These are phyloP conservation scores for Flammula alnicola DNA, from an alignment of 1,284 basidiomycete genomes.

Conservation along the genomic window DNA sequence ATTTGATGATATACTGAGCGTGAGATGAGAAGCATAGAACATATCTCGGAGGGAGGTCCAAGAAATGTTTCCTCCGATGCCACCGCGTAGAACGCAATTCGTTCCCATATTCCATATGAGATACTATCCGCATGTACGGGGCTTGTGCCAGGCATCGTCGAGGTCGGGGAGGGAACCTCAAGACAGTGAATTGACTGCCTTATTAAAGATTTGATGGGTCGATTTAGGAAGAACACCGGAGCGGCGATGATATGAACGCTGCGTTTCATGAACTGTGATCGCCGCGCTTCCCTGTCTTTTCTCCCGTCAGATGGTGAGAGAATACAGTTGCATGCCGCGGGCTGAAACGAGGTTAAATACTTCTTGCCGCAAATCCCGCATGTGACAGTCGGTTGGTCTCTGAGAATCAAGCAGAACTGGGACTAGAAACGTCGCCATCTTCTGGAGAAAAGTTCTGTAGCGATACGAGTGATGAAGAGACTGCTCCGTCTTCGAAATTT, in stretches of 20 bases:
- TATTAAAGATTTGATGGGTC: constrained; percentile 24
- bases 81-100: constrained; percentile 42
- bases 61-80: constrained; percentile 34
- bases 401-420: too few species aligned
- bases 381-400: too few species aligned
- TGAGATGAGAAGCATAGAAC: constrained; percentile 55
- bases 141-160: constrained; percentile 15
- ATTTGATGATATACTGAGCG: constrained; percentile 46
- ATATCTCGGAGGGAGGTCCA: constrained; percentile 47
- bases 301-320: constrained; percentile 38
- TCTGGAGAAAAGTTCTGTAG: too few species aligned
- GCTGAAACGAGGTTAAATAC: too few species aligned
- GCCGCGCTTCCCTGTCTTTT: constrained; percentile 45
- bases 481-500: too few species aligned
- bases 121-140: constrained; percentile 26
- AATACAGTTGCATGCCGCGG: constrained; percentile 4
- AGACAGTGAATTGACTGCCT: constrained; percentile 13
- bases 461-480: too few species aligned
- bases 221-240: constrained; percentile 25
- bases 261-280: constrained; percentile 41
- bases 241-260: constrained; percentile 24
- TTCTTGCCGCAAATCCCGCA: too few species aligned
- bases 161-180: constrained; percentile 12
- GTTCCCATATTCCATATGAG: constrained; percentile 39
- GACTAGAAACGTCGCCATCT: too few species aligned